phyloP scores from a whole-genome alignment of 2,329 filamentous ascomycete species.

The Penicillium carneum region DNA sequence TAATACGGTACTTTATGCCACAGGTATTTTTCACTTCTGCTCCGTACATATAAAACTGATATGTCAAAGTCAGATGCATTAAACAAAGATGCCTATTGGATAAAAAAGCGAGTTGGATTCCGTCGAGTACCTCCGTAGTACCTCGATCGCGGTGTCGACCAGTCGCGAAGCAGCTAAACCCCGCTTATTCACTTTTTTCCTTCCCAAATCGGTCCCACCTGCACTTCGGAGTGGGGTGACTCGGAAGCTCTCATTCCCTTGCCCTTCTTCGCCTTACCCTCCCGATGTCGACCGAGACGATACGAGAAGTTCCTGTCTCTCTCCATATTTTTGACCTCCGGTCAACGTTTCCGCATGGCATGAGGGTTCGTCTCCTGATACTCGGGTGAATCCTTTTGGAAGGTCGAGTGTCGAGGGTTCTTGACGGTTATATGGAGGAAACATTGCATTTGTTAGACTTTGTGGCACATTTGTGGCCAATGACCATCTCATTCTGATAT shows the following conservation, averaged over 20 bases:
- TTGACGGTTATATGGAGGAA: not conserved
- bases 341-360: constrained; percentile 17
- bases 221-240: constrained; percentile 33
- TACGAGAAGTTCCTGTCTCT: constrained; percentile 19
- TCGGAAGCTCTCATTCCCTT: constrained; percentile 31
- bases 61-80: not conserved
- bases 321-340: constrained; percentile 11
- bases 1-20: not conserved
- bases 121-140: constrained; percentile 5
- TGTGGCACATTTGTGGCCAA: constrained; percentile 5
- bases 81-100: constrained; percentile 2
- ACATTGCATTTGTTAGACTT: not conserved
- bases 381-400: too few species aligned
- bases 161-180: constrained; percentile 22
- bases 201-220: constrained; percentile 10
- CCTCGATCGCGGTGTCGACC: constrained; percentile 14
- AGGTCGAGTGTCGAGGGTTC: not conserved
- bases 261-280: not conserved
- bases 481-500: not conserved
- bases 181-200: constrained; percentile 20
- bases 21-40: too few species aligned
- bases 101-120: constrained; percentile 9
- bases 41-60: not conserved
- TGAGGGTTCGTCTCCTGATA: constrained; percentile 13
- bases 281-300: constrained; percentile 28